These are phyloP conservation scores for Citrus medica DNA, from an alignment of 345 rosid genomes.

Conservation along the genomic window DNA sequence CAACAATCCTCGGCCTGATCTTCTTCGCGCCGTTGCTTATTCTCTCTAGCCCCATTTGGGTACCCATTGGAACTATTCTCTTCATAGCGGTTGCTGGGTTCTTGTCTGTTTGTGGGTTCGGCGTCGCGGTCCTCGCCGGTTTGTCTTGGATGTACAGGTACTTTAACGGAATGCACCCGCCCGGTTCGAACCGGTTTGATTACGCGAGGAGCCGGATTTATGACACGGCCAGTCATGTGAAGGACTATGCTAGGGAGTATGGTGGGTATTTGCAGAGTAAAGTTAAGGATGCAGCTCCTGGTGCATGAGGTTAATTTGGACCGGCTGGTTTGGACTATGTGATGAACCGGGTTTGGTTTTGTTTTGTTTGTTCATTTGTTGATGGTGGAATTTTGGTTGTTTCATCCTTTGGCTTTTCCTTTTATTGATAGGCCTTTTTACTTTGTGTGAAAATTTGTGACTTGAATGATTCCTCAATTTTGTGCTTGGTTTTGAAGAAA, in stretches of 20 bases:
- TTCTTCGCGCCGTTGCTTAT: constrained; percentile 58
- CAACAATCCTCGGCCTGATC: constrained; percentile 41
- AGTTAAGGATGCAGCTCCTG: constrained; percentile 94
- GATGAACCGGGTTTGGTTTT: background rate
- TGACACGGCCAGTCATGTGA: constrained; percentile 77
- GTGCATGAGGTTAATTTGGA: constrained; percentile 46
- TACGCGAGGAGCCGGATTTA: constrained; percentile 71
- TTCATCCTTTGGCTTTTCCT: background rate
- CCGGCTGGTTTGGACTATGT: background rate
- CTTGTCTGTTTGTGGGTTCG: constrained; percentile 49
- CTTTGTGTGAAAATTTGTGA: background rate
- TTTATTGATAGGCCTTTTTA: background rate
- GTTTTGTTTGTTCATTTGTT: background rate
- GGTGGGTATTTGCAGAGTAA: constrained; percentile 76
- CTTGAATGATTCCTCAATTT: background rate
- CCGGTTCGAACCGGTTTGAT: constrained; percentile 61
- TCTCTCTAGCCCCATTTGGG: constrained; percentile 74
- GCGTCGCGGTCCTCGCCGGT: constrained; percentile 38
- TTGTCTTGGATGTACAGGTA: constrained; percentile 67
- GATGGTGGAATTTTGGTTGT: background rate
- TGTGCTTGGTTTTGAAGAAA: background rate
- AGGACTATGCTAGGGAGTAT: constrained; percentile 80
- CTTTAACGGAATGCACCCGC: constrained; percentile 62
- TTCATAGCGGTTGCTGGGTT: constrained; percentile 36
- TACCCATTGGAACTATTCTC: constrained; percentile 43